Evolutionary conservation across 148 eudicot genomes (phyloP).

Genomic region (Chenopodium berlandieri): DNA sequence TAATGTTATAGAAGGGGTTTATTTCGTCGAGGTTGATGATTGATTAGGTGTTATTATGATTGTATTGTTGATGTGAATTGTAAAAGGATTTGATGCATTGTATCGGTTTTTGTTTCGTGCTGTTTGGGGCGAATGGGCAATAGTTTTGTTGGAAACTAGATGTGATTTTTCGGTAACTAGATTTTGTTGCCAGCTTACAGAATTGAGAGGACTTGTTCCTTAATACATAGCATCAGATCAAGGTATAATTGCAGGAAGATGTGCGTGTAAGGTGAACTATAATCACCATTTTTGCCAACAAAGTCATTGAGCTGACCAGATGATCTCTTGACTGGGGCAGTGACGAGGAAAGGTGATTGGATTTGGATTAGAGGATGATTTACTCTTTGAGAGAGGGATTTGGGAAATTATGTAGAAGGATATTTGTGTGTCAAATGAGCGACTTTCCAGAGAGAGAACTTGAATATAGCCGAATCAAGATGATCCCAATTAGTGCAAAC

Average conservation of each 20-base stretch:
- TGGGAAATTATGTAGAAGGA: not conserved
- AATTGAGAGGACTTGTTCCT: not conserved
- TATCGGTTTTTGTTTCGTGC: too few species aligned
- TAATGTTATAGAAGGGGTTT: not conserved
- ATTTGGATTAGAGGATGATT: not conserved
- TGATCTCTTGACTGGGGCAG: too few species aligned
- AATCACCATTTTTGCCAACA: not conserved
- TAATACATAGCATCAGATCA: not conserved
- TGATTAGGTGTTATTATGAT: not conserved
- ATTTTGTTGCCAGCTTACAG: not conserved
- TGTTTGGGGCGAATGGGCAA: too few species aligned
- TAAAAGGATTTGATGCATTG: not conserved
- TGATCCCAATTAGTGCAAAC: not conserved
- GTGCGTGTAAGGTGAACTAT: not conserved
- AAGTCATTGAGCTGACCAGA: not conserved
- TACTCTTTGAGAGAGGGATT: not conserved
- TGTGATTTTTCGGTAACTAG: too few species aligned
- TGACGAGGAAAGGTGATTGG: too few species aligned
- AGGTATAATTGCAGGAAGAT: not conserved
- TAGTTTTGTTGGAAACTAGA: too few species aligned
- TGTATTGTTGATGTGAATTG: not conserved
- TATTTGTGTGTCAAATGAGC: not conserved
- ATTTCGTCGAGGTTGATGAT: not conserved
- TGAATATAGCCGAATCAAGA: not conserved
- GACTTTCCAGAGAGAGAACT: not conserved